Conservation (phyloP, 768 basidiomycete genomes). For the Gymnopilus junonius region DNA sequence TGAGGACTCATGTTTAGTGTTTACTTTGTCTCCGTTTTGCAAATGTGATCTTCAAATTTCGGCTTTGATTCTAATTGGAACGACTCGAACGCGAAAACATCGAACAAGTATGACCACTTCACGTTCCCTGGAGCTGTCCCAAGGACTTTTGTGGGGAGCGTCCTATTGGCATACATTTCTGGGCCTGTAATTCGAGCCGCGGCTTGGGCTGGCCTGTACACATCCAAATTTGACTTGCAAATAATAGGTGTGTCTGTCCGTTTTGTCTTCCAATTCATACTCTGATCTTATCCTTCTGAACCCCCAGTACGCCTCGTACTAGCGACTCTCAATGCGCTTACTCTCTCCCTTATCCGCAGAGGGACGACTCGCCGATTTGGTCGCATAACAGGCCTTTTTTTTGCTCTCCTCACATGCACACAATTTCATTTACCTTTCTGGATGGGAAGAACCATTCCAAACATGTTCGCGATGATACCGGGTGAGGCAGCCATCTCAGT, state of each 20-base stretch:
- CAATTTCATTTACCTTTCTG: constrained; percentile 95
- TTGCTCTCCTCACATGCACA: constrained; percentile 69
- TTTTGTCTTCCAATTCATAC: background rate
- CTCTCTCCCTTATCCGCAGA: constrained; percentile 66
- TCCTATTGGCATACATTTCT: constrained; percentile 65
- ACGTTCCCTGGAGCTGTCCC: constrained; percentile 89
- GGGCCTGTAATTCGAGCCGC: constrained; percentile 52
- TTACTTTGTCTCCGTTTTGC: background rate
- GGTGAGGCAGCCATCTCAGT: constrained; percentile 49
- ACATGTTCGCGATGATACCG: constrained; percentile 86
- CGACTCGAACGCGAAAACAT: background rate
- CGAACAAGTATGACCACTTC: constrained; percentile 84
- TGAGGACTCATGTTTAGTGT: background rate
- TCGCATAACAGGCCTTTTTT: constrained; percentile 55
- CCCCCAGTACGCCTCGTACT: constrained; percentile 76
- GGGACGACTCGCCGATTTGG: constrained; percentile 72
- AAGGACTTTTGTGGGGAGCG: constrained; percentile 81
- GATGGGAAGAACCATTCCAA: constrained; percentile 92
- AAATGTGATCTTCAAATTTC: background rate
- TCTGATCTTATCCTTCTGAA: background rate
- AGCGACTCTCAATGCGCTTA: constrained; percentile 63
- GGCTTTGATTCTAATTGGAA: background rate
- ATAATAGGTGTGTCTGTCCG: constrained; percentile 55
- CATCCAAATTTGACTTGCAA: constrained; percentile 71
- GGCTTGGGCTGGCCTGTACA: constrained; percentile 43